Conservation (phyloP, 2,329 filamentous ascomycete genomes). For the Aspergillus sp. region DNA sequence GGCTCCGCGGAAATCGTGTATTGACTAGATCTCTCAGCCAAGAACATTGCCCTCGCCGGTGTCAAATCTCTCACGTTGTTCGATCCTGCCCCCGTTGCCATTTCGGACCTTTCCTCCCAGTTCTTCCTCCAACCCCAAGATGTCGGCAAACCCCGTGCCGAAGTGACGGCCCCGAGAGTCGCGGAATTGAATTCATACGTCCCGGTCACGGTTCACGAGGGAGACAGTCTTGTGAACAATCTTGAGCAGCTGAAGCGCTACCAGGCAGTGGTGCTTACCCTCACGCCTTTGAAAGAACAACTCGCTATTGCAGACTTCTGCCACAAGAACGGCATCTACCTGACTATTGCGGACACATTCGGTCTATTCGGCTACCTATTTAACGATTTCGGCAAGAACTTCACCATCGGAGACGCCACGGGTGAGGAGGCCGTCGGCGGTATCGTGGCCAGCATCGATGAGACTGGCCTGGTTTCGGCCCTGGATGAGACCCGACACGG, state of each 20-base stretch:
- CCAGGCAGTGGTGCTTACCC: slow-evolving; percentile 89
- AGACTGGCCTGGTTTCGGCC: slow-evolving; percentile 86
- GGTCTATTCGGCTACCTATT: slow-evolving; percentile 95
- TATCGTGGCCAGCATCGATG: slow-evolving; percentile 86
- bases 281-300: slow-evolving; percentile 77
- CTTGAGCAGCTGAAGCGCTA: slow-evolving; percentile 82
- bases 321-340: slow-evolving; percentile 87
- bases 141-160: slow-evolving; percentile 86
- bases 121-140: slow-evolving; percentile 91
- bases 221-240: slow-evolving; percentile 68
- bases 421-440: slow-evolving; percentile 85
- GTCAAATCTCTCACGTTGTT: slow-evolving; percentile 95
- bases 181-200: slow-evolving; percentile 97
- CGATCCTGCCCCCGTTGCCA: slow-evolving; percentile 79
- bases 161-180: slow-evolving; percentile 82
- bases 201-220: slow-evolving; percentile 73
- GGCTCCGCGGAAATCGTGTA: background rate
- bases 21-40: slow-evolving; percentile 57
- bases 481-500: slow-evolving; percentile 94
- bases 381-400: slow-evolving; percentile 94
- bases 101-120: slow-evolving; percentile 90
- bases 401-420: slow-evolving; percentile 84
- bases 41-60: slow-evolving; percentile 96
- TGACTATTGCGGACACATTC: slow-evolving; percentile 84
- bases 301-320: slow-evolving; percentile 86